Conservation (phyloP, 768 basidiomycete species). For the Termitomyces sp. region DNA sequence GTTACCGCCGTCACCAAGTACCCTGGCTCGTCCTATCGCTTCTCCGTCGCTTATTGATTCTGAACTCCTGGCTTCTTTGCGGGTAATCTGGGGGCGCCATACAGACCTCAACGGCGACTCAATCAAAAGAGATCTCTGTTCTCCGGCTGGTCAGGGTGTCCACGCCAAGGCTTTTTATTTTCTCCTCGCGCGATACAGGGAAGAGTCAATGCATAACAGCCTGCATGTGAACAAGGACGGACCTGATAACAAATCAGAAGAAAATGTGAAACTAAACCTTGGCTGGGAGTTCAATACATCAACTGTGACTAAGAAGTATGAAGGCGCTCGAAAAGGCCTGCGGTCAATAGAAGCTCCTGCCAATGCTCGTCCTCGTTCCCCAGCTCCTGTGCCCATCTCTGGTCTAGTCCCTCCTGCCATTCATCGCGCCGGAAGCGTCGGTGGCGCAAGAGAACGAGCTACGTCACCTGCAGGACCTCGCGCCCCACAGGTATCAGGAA, state of each 20-base stretch:
- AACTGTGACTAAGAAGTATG: conserved; percentile 24
- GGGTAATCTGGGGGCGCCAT: conserved; percentile 80
- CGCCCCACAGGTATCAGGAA: conserved; percentile 20
- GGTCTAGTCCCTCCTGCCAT: conserved; percentile 15
- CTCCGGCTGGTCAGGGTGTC: conserved; percentile 62
- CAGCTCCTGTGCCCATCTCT: conserved; percentile 10
- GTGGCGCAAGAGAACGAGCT: conserved; percentile 33
- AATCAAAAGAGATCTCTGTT: conserved; percentile 64
- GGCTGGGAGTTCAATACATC: conserved; percentile 33
- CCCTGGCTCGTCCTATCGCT: conserved; percentile 64
- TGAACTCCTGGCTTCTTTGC: conserved; percentile 73
- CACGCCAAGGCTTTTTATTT: conserved; percentile 90
- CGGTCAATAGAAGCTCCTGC: conserved; percentile 13
- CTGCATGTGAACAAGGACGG: conserved; percentile 44
- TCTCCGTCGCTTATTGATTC: conserved; percentile 68
- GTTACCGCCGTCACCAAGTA: conserved; percentile 58
- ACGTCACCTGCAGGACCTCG: conserved; percentile 51
- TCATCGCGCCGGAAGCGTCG: conserved; percentile 14
- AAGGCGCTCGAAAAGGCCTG: conserved; percentile 16
- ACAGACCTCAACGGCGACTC: conserved; percentile 45
- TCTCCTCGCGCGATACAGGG: conserved; percentile 70
- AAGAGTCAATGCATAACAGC: conserved; percentile 40
- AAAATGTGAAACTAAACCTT: conserved; percentile 28
- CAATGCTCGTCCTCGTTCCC: conserved; percentile 15
- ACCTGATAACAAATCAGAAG: conserved; percentile 13